A percentile compares a stretch with the other conserved stretches of the same genome.
These are phyloP conservation scores for Colletotrichum gloeosporioides DNA, from an alignment of 2,329 filamentous ascomycete genomes.

Conservation along the genomic window DNA sequence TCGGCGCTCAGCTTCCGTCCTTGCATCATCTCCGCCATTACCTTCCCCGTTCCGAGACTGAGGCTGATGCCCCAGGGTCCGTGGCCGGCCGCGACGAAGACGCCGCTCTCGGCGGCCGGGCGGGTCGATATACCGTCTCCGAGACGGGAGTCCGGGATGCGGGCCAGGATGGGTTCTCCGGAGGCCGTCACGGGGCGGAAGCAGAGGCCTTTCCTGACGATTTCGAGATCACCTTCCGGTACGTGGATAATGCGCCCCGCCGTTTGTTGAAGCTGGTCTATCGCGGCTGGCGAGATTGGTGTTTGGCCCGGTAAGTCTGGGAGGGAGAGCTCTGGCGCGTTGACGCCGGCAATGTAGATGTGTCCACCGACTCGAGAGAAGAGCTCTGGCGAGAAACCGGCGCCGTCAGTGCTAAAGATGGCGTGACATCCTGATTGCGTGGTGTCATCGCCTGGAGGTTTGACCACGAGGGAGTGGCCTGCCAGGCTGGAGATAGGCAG, in stretches of 20 bases:
- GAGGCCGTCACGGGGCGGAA: conserved; percentile 73
- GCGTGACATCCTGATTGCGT: conserved; percentile 64
- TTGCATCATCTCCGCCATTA: conserved; percentile 73
- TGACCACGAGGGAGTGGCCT: conserved; percentile 75
- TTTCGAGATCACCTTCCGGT: conserved; percentile 58
- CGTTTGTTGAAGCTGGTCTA: conserved; percentile 54
- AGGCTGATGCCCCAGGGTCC: conserved; percentile 77
- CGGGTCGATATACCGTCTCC: conserved; percentile 51
- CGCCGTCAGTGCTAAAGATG: conserved; percentile 66
- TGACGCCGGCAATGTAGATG: conserved; percentile 77
- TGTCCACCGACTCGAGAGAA: conserved; percentile 71
- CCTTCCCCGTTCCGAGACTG: conserved; percentile 71
- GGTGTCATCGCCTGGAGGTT: conserved; percentile 53
- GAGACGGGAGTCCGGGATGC: conserved; percentile 61
- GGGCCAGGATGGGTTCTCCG: conserved; percentile 68
- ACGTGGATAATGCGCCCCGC: conserved; percentile 53
- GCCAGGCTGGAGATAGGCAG: conserved; percentile 68
- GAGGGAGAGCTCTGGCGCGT: conserved; percentile 64
- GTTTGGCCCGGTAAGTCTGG: conserved; percentile 60
- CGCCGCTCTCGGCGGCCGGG: conserved; percentile 57
- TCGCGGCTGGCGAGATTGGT: conserved; percentile 42
- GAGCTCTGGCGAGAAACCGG: conserved; percentile 71
- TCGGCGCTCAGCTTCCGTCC: conserved; percentile 64
- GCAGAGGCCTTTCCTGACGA: conserved; percentile 71
- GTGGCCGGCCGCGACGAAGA: conserved; percentile 76